Conservation (phyloP, 202 grass and related monocot genomes). For the Alloteropsis angusta region DNA sequence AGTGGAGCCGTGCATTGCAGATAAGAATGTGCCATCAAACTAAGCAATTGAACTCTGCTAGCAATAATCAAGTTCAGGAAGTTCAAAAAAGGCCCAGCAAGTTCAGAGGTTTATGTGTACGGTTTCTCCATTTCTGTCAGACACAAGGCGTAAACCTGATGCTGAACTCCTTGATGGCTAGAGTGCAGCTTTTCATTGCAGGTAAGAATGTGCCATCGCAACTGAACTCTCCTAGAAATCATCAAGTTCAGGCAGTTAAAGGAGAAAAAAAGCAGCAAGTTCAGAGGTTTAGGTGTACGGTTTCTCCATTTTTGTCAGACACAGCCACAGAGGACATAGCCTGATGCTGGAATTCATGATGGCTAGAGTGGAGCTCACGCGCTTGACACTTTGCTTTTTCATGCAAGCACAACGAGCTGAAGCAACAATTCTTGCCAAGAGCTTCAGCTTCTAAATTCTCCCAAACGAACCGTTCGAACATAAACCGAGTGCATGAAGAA, state of each 20-base stretch:
- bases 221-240: background rate
- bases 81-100: background rate
- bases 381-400: background rate
- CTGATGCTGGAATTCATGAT: background rate
- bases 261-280: background rate
- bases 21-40: background rate
- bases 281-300: background rate
- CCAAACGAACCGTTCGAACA: background rate
- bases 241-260: background rate
- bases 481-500: constrained; percentile 7
- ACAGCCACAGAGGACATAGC: background rate
- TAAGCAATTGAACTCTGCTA: background rate
- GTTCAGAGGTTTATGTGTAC: background rate
- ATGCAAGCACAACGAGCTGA: background rate
- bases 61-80: background rate
- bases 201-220: background rate
- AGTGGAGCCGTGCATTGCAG: background rate
- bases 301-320: background rate
- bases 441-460: background rate
- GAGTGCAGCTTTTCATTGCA: background rate
- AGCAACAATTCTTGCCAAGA: background rate
- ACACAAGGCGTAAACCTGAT: background rate
- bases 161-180: background rate
- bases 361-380: background rate
- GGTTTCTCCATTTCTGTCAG: background rate